A percentile compares a stretch with the other conserved stretches of the same genome.
Conservation (phyloP, 1,284 basidiomycete species). For the Pseudozyma pruni region DNA sequence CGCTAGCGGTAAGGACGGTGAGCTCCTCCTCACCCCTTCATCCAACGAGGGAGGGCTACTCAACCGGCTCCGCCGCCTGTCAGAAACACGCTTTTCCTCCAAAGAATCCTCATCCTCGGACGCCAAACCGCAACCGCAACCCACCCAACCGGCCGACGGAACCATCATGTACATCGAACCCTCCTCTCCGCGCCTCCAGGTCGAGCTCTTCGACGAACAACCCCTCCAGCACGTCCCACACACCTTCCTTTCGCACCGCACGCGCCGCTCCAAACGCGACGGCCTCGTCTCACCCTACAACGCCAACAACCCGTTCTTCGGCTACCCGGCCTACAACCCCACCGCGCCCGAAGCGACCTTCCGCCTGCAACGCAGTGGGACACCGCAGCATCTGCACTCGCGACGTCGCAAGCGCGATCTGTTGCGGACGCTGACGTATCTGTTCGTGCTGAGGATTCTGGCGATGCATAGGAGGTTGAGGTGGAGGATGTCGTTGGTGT, state of each 20-base stretch:
- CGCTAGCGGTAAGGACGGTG: slow-evolving; percentile 53
- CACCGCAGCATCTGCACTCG: slow-evolving; percentile 47
- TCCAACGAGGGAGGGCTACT: slow-evolving; percentile 6
- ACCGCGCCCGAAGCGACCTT: slow-evolving; percentile 12
- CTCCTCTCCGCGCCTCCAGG: slow-evolving; percentile 44
- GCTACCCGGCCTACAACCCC: slow-evolving; percentile 75
- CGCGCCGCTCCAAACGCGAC: slow-evolving; percentile 52
- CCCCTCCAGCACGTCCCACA: slow-evolving; percentile 36
- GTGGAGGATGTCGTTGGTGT: slow-evolving; percentile 27
- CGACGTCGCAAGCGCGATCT: slow-evolving; percentile 61
- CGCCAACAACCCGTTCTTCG: slow-evolving; percentile 79
- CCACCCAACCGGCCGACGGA: slow-evolving; percentile 14
- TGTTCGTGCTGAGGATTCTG: slow-evolving; percentile 64
- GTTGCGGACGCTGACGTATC: slow-evolving; percentile 63
- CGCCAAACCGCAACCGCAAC: neutral
- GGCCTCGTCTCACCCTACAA: slow-evolving; percentile 68
- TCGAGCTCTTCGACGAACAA: slow-evolving; percentile 48
- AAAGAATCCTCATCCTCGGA: neutral
- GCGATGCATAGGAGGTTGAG: slow-evolving; percentile 52
- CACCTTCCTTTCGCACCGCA: slow-evolving; percentile 59
- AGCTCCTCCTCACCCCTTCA: slow-evolving; percentile 6
- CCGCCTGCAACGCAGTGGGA: slow-evolving; percentile 8
- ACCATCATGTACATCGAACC: slow-evolving; percentile 48
- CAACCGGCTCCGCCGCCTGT: slow-evolving; percentile 25
- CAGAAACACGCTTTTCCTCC: slow-evolving; percentile 18